Evolutionary conservation across 2,329 filamentous ascomycete genomes (phyloP).

Genomic region (Lasiodiplodia citricola): DNA sequence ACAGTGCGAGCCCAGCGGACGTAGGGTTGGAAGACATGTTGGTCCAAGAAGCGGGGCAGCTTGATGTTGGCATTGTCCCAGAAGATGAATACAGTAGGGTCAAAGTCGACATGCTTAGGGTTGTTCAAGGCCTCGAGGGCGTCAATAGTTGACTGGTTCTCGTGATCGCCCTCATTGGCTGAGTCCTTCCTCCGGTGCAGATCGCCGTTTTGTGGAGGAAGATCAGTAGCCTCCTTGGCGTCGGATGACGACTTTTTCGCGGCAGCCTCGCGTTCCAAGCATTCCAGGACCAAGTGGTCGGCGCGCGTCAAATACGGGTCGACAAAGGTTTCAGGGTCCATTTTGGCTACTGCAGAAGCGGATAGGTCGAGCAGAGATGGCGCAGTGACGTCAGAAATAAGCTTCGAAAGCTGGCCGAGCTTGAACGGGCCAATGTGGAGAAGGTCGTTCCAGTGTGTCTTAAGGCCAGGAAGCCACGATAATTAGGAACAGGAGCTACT

Average conservation of each 20-base stretch:
- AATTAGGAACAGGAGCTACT: not conserved
- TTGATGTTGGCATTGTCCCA: constrained; percentile 57
- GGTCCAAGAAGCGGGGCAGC: constrained; percentile 48
- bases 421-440: too few species aligned
- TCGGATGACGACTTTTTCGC: not conserved
- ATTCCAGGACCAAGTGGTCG: constrained; percentile 47
- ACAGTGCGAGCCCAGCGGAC: constrained; percentile 59
- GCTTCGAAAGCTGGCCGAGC: not conserved
- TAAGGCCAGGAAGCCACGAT: not conserved
- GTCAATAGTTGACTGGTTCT: constrained; percentile 43
- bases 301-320: constrained; percentile 45
- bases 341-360: not conserved
- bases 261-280: constrained; percentile 41
- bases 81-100: constrained; percentile 61
- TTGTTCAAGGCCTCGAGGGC: constrained; percentile 58
- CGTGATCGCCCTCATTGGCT: not conserved
- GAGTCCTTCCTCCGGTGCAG: constrained; percentile 7
- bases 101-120: constrained; percentile 53
- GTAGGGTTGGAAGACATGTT: constrained; percentile 65
- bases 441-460: too few species aligned
- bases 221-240: constrained; percentile 3
- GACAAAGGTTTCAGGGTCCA: constrained; percentile 26
- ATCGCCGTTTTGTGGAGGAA: constrained; percentile 14
- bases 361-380: not conserved
- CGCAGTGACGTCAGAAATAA: not conserved